Base-by-base conservation (phyloP, 106 monocot species). In the Platanthera zijinensis region DNA sequence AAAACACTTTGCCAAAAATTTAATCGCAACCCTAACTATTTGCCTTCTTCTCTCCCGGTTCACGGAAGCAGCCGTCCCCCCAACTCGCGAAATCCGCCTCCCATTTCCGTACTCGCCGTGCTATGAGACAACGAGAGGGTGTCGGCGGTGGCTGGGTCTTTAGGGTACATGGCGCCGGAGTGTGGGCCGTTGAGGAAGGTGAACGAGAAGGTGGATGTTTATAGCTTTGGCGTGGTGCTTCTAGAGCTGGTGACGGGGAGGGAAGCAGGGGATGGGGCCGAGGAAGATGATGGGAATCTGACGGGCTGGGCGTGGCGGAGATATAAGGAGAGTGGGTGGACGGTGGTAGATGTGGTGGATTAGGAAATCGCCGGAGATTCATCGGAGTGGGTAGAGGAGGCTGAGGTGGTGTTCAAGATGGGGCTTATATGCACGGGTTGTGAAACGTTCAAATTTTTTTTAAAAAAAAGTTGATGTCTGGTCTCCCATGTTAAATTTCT, bases 151-250 rank as follows among this genome's bases (percentile, higher is more conserved):
- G 88, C 84, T 0, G 90, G 93, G 0, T 84, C 96, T 1, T 87
- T 87, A 17, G 89, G 96, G 1, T 96, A 96, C 79, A 90, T 93
- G 81, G 90, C 96, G 28, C 96, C 96, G 48, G 94, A 95, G 72
- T 88, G 84, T 8, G 80, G 71, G 13, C 78, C 62, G 59, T 14
- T 68, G 46, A 83, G 78, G 53, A 87, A 85, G 70, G 82, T 91
- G 49, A 87, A 80, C 49, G 89, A 89, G 81, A 94, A 93, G 87
- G 80, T 84, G 19, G 93, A 96, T 48, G 93, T 96, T 19, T 97
- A 85, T 74, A 90, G 91, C 78, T 97, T 93, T 53, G 93, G 96
- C 5, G 93, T 97, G 14, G 94, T 99, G 10, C 86, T 99, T 2
- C 69, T 94, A 57, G 97, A 99, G 83, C 74, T 97, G 32, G 72